phyloP scores from a whole-genome alignment of 1,139 yeast genomes.

The Debaryomyces subglobosus region DNA sequence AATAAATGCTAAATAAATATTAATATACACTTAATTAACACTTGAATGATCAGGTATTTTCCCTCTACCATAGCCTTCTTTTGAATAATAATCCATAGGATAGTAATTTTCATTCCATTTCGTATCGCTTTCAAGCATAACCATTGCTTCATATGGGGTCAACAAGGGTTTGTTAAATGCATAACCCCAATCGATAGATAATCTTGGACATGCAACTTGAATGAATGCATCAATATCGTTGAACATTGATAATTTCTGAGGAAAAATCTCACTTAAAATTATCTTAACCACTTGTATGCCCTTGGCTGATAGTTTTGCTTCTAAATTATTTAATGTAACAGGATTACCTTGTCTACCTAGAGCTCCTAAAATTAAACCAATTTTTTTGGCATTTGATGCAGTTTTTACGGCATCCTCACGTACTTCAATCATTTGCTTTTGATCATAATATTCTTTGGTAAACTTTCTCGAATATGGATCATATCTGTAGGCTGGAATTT shows the following conservation, averaged over 20 bases:
- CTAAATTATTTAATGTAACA: conserved; percentile 67
- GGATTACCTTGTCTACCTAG: conserved; percentile 95
- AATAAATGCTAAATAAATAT: conserved; percentile 3
- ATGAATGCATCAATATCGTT: conserved; percentile 94
- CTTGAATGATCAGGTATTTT: conserved; percentile 50
- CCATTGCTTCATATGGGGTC: conserved; percentile 97
- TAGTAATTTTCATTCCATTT: conserved; percentile 69
- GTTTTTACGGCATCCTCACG: conserved; percentile 70
- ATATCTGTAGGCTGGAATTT: conserved; percentile 86
- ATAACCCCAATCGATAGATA: conserved; percentile 98
- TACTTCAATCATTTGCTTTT: conserved; percentile 73
- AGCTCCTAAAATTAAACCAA: conserved; percentile 92
- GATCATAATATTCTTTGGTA: conserved; percentile 87
- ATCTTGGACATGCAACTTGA: conserved; percentile 96
- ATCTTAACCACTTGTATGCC: conserved; percentile 80
- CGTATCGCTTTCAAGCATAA: conserved; percentile 71
- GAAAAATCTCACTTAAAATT: conserved; percentile 89
- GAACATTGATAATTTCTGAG: conserved; percentile 90
- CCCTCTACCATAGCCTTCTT: conserved; percentile 94
- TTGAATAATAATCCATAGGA: conserved; percentile 95
- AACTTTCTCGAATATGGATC: conserved; percentile 94
- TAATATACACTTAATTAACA: not conserved
- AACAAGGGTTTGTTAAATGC: conserved; percentile 90
- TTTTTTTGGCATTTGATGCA: conserved; percentile 63
- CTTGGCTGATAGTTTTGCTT: conserved; percentile 48